Base-by-base conservation (phyloP, 345 rosid genomes). In the Salix exigua region DNA sequence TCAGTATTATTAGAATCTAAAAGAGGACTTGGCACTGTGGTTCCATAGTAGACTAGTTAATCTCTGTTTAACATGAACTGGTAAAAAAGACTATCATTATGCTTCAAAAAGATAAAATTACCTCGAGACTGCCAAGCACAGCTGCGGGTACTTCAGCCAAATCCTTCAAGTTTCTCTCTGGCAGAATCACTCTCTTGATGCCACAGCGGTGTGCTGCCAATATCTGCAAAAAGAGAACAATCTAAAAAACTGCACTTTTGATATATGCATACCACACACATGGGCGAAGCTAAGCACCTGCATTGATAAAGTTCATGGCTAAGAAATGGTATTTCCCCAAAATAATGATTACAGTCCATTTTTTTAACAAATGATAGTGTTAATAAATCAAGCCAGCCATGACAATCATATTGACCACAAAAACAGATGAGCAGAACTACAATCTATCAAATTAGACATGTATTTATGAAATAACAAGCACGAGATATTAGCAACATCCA, bases 161-260 rank as follows among this genome's bases (percentile, higher is more conserved):
- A 88, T 96, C 98, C 88, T 96, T 96, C 70, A 92, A 35, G 82
- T 96, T 96, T 86, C 97, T 91, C 86, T 92, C 95, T 0, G 99
- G 98, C 77, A 96, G 88, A 78, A 96, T 96, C 76, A 96, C 96
- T 86, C 99, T 91, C 85, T 90, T 93, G 73, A 96, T 90, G 42
- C 99, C 98, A 72, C 78, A 79, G 2, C 98, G 93, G 55, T 96
- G 99, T 35, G 99, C 99, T 21, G 99, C 99, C 88, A 96, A 81
- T 84, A 96, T 85, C 99, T 96, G 89, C 83, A 80, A 75, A 33
- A 53, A 55, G 62, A 42, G 28, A 68, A 46, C 61, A 58, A 12
- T 8, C 50, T 46, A 28, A 51, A 55, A 74, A 71, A 50, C 53
- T n/a, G 53, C 33, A 28, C n/a, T 31, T 68, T 21, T 51, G 33